These are phyloP conservation scores for Clitocybe nebularis DNA, from an alignment of 1,284 basidiomycete species.

Conservation along the genomic window DNA sequence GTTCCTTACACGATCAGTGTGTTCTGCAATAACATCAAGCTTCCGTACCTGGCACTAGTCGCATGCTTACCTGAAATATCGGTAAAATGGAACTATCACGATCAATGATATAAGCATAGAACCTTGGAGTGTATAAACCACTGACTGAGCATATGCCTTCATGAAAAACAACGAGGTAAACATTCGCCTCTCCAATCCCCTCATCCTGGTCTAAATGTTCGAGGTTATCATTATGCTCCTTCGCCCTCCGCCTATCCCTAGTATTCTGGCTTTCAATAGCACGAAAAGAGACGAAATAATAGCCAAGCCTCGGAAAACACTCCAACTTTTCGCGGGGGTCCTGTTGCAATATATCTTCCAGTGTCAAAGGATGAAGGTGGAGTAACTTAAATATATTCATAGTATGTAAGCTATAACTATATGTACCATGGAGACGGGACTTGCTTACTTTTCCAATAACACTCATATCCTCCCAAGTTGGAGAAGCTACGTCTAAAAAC, in stretches of 20 bases:
- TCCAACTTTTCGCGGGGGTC: slow-evolving; percentile 94
- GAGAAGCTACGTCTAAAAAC: slow-evolving; percentile 92
- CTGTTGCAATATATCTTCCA: slow-evolving; percentile 95
- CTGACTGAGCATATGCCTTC: slow-evolving; percentile 88
- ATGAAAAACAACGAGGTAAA: slow-evolving; percentile 88
- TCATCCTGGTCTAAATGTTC: slow-evolving; percentile 34
- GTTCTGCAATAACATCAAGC: slow-evolving; percentile 45
- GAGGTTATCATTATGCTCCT: slow-evolving; percentile 22
- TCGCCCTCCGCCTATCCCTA: slow-evolving; percentile 35
- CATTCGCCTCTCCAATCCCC: slow-evolving; percentile 72
- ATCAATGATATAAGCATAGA: slow-evolving; percentile 2
- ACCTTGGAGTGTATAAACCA: slow-evolving; percentile 17
- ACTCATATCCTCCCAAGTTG: slow-evolving; percentile 87
- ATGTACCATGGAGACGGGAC: slow-evolving; percentile 1
- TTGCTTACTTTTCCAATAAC: slow-evolving; percentile 73
- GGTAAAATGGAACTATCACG: slow-evolving; percentile 82
- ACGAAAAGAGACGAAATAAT: slow-evolving; percentile 90
- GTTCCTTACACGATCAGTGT: slow-evolving; percentile 76
- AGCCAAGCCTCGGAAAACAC: slow-evolving; percentile 84
- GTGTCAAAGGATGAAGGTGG: slow-evolving; percentile 88
- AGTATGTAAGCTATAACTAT: slow-evolving; percentile 1
- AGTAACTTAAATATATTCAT: slow-evolving; percentile 51
- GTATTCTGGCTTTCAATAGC: slow-evolving; percentile 67
- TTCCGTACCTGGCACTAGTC: neutral
- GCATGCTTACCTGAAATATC: slow-evolving; percentile 65